Conservation (phyloP, 1,284 basidiomycete genomes). For the Apiotrichum veenhuisii region DNA sequence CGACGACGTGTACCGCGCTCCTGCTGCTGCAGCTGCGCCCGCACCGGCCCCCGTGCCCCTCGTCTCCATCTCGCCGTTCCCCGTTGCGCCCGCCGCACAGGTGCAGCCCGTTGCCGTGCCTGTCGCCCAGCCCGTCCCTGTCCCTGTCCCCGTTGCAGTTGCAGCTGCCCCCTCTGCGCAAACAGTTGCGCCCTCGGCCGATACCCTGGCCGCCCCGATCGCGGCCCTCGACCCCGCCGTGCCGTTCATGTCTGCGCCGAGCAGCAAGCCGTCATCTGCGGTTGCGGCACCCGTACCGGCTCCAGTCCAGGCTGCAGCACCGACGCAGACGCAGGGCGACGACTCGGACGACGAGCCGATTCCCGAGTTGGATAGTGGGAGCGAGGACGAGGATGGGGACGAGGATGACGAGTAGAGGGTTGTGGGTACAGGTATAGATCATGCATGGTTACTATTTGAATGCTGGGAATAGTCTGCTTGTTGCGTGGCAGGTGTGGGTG, state of each 20-base stretch:
- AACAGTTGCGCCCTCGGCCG: neutral
- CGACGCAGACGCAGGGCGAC: neutral
- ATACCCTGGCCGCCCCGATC: neutral
- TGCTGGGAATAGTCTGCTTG: too few species aligned
- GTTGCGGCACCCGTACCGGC: neutral
- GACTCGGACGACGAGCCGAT: constrained; percentile 55
- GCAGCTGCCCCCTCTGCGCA: neutral
- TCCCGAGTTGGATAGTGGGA: constrained; percentile 51
- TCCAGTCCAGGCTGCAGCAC: neutral
- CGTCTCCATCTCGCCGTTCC: neutral
- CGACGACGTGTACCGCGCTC: neutral
- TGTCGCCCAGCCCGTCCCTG: neutral
- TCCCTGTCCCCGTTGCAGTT: neutral
- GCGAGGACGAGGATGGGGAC: constrained; percentile 44
- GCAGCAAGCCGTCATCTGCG: neutral
- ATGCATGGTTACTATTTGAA: neutral
- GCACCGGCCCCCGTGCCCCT: neutral
- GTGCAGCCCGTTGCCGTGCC: neutral
- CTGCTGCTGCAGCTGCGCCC: neutral
- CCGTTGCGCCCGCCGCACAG: neutral
- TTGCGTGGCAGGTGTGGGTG: too few species aligned
- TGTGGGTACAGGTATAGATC: neutral
- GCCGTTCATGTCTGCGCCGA: constrained; percentile 17
- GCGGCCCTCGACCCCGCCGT: constrained; percentile 1
- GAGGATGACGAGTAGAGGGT: constrained; percentile 33